A percentile compares a stretch with the other conserved stretches of the same genome.
phyloP scores from a whole-genome alignment of 163 green algal genomes.

The Chloroidium sp. region DNA sequence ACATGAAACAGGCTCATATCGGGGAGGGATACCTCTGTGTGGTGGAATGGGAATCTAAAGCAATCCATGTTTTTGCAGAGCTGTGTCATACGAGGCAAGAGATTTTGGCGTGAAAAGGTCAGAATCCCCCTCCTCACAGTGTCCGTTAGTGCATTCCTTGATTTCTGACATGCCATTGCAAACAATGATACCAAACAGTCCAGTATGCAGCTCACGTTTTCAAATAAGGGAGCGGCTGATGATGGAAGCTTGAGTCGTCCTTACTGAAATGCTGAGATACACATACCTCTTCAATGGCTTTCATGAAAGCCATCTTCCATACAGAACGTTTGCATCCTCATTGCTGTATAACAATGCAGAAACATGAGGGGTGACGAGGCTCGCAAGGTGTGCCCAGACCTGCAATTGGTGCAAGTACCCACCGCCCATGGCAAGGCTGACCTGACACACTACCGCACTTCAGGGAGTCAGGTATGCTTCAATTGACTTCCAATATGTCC shows the following conservation, averaged over 20 bases:
- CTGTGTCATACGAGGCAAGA: constrained; percentile 61
- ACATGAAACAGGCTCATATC: not conserved
- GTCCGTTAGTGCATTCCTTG: too few relatives aligned
- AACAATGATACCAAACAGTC: too few relatives aligned
- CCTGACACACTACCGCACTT: constrained; percentile 57
- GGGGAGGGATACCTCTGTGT: too few relatives aligned
- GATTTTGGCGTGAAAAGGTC: constrained; percentile 56
- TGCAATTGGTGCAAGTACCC: constrained; percentile 76
- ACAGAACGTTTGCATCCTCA: not conserved
- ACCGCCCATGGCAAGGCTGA: constrained; percentile 69
- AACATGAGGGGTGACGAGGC: constrained; percentile 65
- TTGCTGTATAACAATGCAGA: constrained; percentile 14
- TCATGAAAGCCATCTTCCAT: not conserved
- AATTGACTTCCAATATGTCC: too few relatives aligned
- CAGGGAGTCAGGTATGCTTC: constrained; percentile 28
- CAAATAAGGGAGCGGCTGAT: not conserved
- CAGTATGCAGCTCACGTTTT: not conserved
- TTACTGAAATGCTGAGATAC: not conserved
- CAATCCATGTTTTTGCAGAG: constrained; percentile 21
- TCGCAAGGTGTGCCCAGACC: constrained; percentile 46
- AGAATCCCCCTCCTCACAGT: not conserved
- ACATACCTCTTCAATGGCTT: not conserved
- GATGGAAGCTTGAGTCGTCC: not conserved
- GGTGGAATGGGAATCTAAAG: constrained; percentile 1
- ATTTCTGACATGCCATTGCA: too few relatives aligned